Evolutionary conservation across 202 grass and related monocot species (phyloP), one percentile per base, ranked within the genome.

Genomic region (Bolboschoenoplectus hybrid): DNA sequence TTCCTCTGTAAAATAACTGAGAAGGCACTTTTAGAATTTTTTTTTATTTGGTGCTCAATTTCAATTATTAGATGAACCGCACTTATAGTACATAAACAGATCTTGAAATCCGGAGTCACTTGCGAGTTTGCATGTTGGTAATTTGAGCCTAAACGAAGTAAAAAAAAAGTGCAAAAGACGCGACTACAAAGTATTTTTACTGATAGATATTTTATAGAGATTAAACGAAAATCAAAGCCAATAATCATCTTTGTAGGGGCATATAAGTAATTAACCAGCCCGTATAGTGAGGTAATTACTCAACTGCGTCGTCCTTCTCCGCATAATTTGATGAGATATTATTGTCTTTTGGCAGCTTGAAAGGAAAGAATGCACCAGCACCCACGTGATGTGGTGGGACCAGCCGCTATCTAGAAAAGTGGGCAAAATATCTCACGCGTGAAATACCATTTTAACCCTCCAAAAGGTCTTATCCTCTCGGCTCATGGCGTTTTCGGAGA

Each of bases 381-480:
- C 40, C 44, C 81, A 83, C 76, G 81, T 86, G 90, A 73, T 34
- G 52, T 38, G 87, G 67, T 12, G 14, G 82, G 73, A 6, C 68
- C 70, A 12, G n/a, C 9, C 40, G 17, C n/a, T 71, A 43, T 58
- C 35, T 50, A 65, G 46, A 58, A 44, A 2, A n/a, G 34, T 17
- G 7, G 4, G 43, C 8, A 20, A 87, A 93, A 91, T 93, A 89
- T 91, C 87, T 85, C 2, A 40, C 0, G 0, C 0, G 0, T 0
- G 40, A 87, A 90, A 70, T 85, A 87, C 87, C 6, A 3, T 11
- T 68, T 60, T 2, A 85, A 10, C 85, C 74, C 88, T 62, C 2
- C 17, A 2, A 52, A 61, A 58, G 49, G 7, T 80, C 75, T 84
- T 66, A 84, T 84, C 66, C 45, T 56, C n/a, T 57, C 66, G 66